Evolutionary conservation across 2,329 filamentous ascomycete species (phyloP), one percentile per base, ranked within the genome.

Genomic region (Nothophaeocryptopus gaeumannii): DNA sequence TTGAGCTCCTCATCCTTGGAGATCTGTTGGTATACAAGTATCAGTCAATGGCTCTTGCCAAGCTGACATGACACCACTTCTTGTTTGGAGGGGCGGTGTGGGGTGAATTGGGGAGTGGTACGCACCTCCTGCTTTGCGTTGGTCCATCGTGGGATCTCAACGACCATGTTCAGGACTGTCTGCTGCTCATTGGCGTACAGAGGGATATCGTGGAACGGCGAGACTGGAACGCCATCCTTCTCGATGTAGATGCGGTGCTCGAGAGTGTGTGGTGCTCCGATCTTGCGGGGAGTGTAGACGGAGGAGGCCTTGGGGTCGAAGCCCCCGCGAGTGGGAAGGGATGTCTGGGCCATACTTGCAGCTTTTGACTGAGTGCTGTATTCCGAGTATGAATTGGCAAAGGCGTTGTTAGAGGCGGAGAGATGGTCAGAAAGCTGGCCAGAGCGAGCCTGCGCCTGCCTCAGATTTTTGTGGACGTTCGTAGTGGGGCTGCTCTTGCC

Each of bases 71-170:
- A 30, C 42, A 37, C 29, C 20, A 26, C 20, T 26, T 26, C 20
- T 26, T 26, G 20, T 14, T 42, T 29, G 15, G 10, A 29, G 38
- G 41, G 53, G 43, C 50, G 49, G 45, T 48, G 41, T 49, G 33
- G 31, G 30, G 30, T 30, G 12, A 11, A 51, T 42, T 20, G 12
- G 42, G 35, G 32, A 39, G 34, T 30, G 20, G 55, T 51, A 76
- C 86, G 63, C 74, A 96, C 92, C 88, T 99, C 93, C 75, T 95
- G 88, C 85, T 99, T 99, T 68, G 88, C 93, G 78, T 99, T 99
- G 79, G 92, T 96, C 93, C 93, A 99, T 78, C 93, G 86, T 68
- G 93, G 93, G 67, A 99, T 96, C 86, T 99, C 93, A 67, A 99
- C 93, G 60, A 99, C 73, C 93, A 99, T 99, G 86, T 99, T 99